phyloP scores from a whole-genome alignment of 306 rosid genomes.

The Malus fusca region DNA sequence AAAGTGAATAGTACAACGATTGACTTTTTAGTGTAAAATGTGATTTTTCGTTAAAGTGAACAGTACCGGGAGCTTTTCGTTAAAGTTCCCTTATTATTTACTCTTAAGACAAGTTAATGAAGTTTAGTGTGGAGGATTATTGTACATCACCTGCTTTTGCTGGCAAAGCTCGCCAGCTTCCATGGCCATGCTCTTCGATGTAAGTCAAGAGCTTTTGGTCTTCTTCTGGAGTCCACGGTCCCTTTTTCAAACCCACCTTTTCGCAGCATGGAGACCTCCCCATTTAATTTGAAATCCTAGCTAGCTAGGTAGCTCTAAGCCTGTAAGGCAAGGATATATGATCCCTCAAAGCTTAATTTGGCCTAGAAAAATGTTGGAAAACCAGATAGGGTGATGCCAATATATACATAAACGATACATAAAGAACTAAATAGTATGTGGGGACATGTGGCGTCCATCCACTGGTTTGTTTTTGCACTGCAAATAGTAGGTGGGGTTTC shows the following conservation, averaged over 20 bases:
- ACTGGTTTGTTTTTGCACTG: background rate
- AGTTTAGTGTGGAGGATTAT: background rate
- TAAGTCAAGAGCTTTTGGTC: conserved; percentile 87
- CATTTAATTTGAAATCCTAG: conserved; percentile 23
- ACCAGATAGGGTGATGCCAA: background rate
- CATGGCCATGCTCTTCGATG: conserved; percentile 87
- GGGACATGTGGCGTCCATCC: conserved; percentile 2
- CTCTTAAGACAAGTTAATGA: too few relatives aligned
- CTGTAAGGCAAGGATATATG: background rate
- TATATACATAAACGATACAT: background rate
- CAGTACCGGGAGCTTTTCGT: too few relatives aligned
- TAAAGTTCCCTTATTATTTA: too few relatives aligned
- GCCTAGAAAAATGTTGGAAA: background rate
- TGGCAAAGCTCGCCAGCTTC: conserved; percentile 99
- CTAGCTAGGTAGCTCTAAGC: background rate
- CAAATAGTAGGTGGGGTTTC: too few relatives aligned
- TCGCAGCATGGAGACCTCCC: conserved; percentile 96
- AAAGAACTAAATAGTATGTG: background rate
- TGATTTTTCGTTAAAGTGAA: too few relatives aligned
- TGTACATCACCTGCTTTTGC: conserved; percentile 64
- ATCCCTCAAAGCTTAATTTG: background rate
- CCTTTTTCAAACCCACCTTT: conserved; percentile 93
- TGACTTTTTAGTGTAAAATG: too few relatives aligned
- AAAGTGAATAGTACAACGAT: too few relatives aligned
- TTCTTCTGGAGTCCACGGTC: conserved; percentile 99